Evolutionary conservation across 805 yeast species (phyloP).

Genomic region (Danielia oregonensis): DNA sequence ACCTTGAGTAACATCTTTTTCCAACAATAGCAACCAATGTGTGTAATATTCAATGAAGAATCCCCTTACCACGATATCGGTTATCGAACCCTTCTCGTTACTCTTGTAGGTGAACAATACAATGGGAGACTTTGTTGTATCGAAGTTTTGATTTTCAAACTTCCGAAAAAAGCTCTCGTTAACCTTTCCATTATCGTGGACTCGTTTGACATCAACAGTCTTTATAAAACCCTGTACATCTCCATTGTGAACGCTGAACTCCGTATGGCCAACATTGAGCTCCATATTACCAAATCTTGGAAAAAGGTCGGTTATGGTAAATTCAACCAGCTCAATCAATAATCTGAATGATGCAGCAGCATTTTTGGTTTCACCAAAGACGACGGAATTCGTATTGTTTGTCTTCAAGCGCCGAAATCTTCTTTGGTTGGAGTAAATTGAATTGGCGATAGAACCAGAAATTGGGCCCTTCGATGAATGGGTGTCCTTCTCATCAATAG

Average conservation of each 20-base stretch:
- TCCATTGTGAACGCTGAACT: conserved; percentile 14
- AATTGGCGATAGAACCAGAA: not conserved
- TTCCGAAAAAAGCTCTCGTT: conserved; percentile 21
- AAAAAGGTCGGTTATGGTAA: conserved; percentile 15
- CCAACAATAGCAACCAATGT: conserved; percentile 49
- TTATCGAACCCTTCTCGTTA: conserved; percentile 26
- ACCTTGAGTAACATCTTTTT: conserved; percentile 11
- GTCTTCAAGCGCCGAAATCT: conserved; percentile 9
- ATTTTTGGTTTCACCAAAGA: conserved; percentile 7
- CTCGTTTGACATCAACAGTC: conserved; percentile 13
- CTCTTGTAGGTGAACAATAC: conserved; percentile 18
- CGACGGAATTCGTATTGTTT: not conserved
- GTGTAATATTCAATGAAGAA: conserved; percentile 56
- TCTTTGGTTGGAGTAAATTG: conserved; percentile 9
- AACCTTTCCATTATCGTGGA: conserved; percentile 2
- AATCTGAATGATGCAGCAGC: conserved; percentile 41
- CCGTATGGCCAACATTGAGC: conserved; percentile 12
- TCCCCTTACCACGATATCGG: conserved; percentile 47
- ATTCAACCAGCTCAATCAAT: conserved; percentile 15
- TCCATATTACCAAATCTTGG: conserved; percentile 26
- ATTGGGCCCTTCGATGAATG: not conserved
- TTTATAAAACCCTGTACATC: conserved; percentile 23
- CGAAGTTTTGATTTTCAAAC: conserved; percentile 11
- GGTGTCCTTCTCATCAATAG: not conserved
- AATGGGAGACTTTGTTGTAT: conserved; percentile 17